phyloP scores from a whole-genome alignment of 306 rosid species.

The Corylus americana region DNA sequence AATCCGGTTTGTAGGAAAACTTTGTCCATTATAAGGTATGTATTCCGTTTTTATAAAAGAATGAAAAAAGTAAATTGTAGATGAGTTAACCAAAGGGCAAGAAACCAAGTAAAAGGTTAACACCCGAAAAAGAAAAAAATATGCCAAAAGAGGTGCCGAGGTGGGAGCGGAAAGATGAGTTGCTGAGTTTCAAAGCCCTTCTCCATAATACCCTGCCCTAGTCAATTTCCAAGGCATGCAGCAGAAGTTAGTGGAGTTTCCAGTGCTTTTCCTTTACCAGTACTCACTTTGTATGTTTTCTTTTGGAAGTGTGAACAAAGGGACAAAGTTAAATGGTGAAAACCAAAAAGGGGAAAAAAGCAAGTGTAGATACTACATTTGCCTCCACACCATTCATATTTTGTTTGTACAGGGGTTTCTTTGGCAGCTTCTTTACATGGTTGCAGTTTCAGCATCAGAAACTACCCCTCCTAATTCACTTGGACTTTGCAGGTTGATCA shows the following conservation, averaged over 20 bases:
- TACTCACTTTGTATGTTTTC: not conserved
- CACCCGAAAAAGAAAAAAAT: too few species aligned
- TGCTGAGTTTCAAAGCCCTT: constrained; percentile 22
- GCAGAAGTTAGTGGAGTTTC: not conserved
- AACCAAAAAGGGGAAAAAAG: constrained; percentile 12
- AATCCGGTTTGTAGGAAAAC: too few species aligned
- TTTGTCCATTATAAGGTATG: too few species aligned
- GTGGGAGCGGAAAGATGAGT: too few species aligned
- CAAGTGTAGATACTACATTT: not conserved
- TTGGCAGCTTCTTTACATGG: constrained; percentile 19
- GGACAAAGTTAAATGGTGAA: constrained; percentile 25
- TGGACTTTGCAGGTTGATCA: not conserved
- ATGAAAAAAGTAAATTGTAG: too few species aligned
- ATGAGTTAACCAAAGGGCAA: too few species aligned
- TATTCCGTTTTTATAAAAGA: too few species aligned
- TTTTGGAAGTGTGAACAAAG: constrained; percentile 26
- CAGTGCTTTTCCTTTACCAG: not conserved
- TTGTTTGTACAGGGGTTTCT: not conserved
- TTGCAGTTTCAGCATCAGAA: not conserved
- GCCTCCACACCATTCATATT: constrained; percentile 1
- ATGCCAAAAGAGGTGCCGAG: too few species aligned
- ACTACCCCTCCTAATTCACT: not conserved
- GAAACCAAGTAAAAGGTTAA: too few species aligned
- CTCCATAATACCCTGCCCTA: not conserved
- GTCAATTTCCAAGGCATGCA: constrained; percentile 40